Evolutionary conservation across 2,329 filamentous ascomycete species (phyloP), one percentile per base, ranked within the genome.

Genomic region (Fusarium chaquense): DNA sequence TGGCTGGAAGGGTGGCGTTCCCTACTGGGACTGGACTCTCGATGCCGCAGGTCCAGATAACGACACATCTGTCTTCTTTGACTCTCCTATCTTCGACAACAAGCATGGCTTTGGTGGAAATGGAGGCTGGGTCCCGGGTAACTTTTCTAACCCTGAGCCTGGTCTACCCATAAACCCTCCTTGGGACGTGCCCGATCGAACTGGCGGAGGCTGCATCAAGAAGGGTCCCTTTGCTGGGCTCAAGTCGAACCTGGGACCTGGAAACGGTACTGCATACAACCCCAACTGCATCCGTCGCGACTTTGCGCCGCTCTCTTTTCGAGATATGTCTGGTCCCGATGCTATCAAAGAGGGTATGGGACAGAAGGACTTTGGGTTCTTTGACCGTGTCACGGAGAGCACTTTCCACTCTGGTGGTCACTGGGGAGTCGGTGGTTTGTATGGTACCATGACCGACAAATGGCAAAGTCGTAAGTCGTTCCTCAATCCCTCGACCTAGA

Each of bases 81-180:
- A 68, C 47, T 79, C 78, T 0, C 71, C 71, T 4, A 57, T 81
- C 30, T 80, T 81, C 36, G 75, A 79, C 28, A 55, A 75, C 3
- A 58, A 67, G 5, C 73, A 75, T 11, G 68, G 68, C 1, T 70
- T 71, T 15, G 59, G 68, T 0, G 68, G 68, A 0, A 71, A 71
- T 3, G 67, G 68, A n/a, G 67, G 16, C 9, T 71, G 52, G 30
- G 33, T 70, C 1, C 68, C 67, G 7, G 68, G 67, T 16, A 68
- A 68, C 22, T 66, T 71, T 15, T 67, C 58, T 0, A 38, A 69
- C 1, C 61, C 59, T 1, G 58, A 67, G n/a, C 57, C 57, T 7
- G 58, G 69, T 5, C 41, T 73, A 13, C 35, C 62, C 5, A 56
- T 65, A 3, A 71, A 71, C 24, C 49, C 69, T 3, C 68, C 67